Evolutionary conservation across 2,329 filamentous ascomycete species (phyloP), one percentile per base, ranked within the genome.

Genomic region (Aureobasidium namibiae): DNA sequence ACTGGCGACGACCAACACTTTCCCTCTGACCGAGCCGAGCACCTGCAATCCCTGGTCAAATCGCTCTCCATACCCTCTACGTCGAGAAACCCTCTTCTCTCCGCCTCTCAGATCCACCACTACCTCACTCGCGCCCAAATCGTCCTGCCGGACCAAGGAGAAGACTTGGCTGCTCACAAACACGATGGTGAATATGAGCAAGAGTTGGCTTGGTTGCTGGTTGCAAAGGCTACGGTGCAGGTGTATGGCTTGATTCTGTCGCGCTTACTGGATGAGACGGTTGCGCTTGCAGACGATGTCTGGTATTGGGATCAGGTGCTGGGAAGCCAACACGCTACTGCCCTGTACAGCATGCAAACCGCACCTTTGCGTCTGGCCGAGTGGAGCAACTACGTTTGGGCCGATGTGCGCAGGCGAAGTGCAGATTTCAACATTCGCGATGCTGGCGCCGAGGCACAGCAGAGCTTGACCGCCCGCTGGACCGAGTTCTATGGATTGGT

Each of bases 271-370:
- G 87, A 92, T 59, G 88, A 94, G 66, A 95, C 91, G 11, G 85
- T 92, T 11, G 87, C 87, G 0, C 74, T 99, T 18, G 89, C 85
- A 66, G 86, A 96, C 64, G 91, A 96, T 65, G 86, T 96, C 24
- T 92, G 88, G 84, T 97, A 97, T 72, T 99, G 94, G 94, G 90
- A 96, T 68, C 88, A 94, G 65, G 82, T 96, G 1, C 75, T 96
- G 31, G 83, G 84, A 10, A 95, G 90, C 0, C 87, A 90, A 65
- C 80, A 84, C 50, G 89, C 87, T 67, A 92, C 89, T 64, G 87
- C 85, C 33, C 71, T 96, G 3, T 96, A 96, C 73, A 87, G 89
- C 14, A 75, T 95, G 9, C 94, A 99, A 72, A 96, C 87, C 0
- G 90, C 87, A 0, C 94, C 94, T 0, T 67, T 86, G 41, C 81